Conservation (phyloP, 148 eudicot species). For the Nyssa sinensis region DNA sequence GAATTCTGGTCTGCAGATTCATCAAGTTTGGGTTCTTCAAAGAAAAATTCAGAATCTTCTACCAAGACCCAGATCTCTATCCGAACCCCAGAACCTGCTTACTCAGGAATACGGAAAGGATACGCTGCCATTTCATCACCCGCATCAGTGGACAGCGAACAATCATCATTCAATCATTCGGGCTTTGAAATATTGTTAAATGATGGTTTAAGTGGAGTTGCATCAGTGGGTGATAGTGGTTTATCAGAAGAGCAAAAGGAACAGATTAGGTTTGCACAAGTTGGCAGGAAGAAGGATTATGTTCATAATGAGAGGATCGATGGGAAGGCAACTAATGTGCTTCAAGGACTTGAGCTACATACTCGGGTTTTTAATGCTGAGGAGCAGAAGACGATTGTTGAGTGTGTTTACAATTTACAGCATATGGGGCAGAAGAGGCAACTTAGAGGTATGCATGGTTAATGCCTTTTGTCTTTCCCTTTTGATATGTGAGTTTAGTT, state of each 20-base stretch:
- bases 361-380: slow-evolving; percentile 38
- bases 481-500: no score
- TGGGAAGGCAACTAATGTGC: slow-evolving; percentile 38
- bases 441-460: slow-evolving; percentile 42
- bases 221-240: slow-evolving; percentile 4
- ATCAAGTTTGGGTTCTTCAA: neutral
- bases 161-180: neutral
- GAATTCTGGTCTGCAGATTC: slow-evolving; percentile 20
- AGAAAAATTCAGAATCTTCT: slow-evolving; percentile 8
- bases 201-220: neutral
- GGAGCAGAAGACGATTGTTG: slow-evolving; percentile 50
- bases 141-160: slow-evolving; percentile 17
- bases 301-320: slow-evolving; percentile 34
- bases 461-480: neutral
- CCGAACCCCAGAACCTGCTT: slow-evolving; percentile 7
- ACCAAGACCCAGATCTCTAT: slow-evolving; percentile 6
- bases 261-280: slow-evolving; percentile 17
- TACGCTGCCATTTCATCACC: slow-evolving; percentile 9
- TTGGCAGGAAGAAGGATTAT: slow-evolving; percentile 41
- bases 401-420: slow-evolving; percentile 43
- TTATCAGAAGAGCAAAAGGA: slow-evolving; percentile 25
- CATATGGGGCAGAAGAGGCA: slow-evolving; percentile 42
- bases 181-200: neutral
- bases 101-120: slow-evolving; percentile 7
- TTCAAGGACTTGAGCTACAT: slow-evolving; percentile 54